phyloP scores from a whole-genome alignment of 352 stramenopile genomes.

The Phytopythium kandeliae region DNA sequence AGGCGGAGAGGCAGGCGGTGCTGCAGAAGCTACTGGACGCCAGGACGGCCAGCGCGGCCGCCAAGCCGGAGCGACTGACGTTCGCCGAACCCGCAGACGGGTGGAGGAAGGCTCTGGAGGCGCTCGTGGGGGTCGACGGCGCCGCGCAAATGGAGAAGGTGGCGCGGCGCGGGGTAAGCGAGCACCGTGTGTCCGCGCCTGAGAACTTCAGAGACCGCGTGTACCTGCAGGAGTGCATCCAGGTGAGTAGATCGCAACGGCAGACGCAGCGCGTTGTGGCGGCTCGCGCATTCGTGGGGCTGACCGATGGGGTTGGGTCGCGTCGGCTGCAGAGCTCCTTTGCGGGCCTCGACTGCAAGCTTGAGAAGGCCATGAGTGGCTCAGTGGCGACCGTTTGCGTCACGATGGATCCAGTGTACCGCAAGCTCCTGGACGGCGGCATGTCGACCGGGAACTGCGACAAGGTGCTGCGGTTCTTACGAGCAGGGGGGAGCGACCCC shows the following conservation, averaged over 20 bases:
- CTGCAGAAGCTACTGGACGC: constrained; percentile 23
- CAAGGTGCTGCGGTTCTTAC: constrained; percentile 46
- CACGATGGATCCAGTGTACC: constrained; percentile 57
- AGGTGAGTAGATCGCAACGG: constrained; percentile 32
- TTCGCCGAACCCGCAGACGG: constrained; percentile 43
- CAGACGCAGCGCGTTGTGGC: no score
- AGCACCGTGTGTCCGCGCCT: constrained; percentile 30
- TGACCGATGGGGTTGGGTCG: background rate
- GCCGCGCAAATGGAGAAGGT: constrained; percentile 19
- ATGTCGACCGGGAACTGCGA: constrained; percentile 44
- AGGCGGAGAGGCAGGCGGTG: constrained; percentile 24
- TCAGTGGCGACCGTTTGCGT: constrained; percentile 33
- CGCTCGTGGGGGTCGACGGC: constrained; percentile 15
- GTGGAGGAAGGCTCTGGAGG: constrained; percentile 38
- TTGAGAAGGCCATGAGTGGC: constrained; percentile 18
- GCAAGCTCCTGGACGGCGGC: constrained; percentile 51
- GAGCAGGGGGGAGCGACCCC: constrained; percentile 35
- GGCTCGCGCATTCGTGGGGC: background rate
- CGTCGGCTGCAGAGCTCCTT: constrained; percentile 47
- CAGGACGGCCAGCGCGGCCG: constrained; percentile 6
- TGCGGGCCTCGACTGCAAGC: constrained; percentile 58
- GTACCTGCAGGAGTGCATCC: constrained; percentile 68
- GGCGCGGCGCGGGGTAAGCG: constrained; percentile 7
- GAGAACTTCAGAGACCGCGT: constrained; percentile 50
- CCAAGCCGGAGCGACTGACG: constrained; percentile 38